Percentiles rank a stretch among this genome's conserved stretches.
These are phyloP conservation scores for Aschersonia sp. DNA, from an alignment of 2,329 filamentous ascomycete genomes.

Conservation along the genomic window DNA sequence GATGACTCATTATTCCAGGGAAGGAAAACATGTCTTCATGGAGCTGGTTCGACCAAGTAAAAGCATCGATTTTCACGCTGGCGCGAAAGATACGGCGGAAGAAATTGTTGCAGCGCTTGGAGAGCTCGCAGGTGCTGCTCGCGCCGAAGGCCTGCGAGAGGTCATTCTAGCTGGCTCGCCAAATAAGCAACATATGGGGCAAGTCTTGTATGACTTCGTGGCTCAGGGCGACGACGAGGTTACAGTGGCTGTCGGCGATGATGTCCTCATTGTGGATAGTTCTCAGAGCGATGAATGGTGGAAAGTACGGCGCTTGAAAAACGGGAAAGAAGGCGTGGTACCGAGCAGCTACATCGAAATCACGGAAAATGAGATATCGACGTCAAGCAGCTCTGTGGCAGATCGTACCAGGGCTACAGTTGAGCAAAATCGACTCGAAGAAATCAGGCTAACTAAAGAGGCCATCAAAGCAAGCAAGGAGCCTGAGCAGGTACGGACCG, in stretches of 20 bases:
- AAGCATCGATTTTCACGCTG: slow-evolving; percentile 92
- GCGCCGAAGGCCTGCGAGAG: slow-evolving; percentile 72
- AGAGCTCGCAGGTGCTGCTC: slow-evolving; percentile 74
- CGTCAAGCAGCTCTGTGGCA: slow-evolving; percentile 29
- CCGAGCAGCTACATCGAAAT: slow-evolving; percentile 94
- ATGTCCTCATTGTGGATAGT: slow-evolving; percentile 82
- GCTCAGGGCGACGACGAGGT: slow-evolving; percentile 95
- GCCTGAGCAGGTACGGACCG: slow-evolving; percentile 55
- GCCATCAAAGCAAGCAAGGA: slow-evolving; percentile 51
- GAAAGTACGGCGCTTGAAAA: slow-evolving; percentile 83
- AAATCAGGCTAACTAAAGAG: slow-evolving; percentile 71
- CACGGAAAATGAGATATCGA: slow-evolving; percentile 48
- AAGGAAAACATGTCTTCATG: slow-evolving; percentile 95
- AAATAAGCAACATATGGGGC: slow-evolving; percentile 60
- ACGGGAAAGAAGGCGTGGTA: slow-evolving; percentile 88
- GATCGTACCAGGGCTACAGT: slow-evolving; percentile 47
- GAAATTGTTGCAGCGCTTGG: slow-evolving; percentile 83
- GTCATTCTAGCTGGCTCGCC: slow-evolving; percentile 70
- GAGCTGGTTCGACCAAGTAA: slow-evolving; percentile 86
- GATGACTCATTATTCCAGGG: slow-evolving; percentile 93
- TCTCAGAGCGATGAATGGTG: slow-evolving; percentile 95
- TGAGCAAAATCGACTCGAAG: slow-evolving; percentile 66
- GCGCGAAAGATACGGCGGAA: slow-evolving; percentile 89
- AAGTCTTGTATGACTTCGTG: slow-evolving; percentile 89
- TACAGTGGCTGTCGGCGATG: slow-evolving; percentile 77